Evolutionary conservation across 2,329 filamentous ascomycete species (phyloP).

Genomic region (Aspergillus viridinutans): DNA sequence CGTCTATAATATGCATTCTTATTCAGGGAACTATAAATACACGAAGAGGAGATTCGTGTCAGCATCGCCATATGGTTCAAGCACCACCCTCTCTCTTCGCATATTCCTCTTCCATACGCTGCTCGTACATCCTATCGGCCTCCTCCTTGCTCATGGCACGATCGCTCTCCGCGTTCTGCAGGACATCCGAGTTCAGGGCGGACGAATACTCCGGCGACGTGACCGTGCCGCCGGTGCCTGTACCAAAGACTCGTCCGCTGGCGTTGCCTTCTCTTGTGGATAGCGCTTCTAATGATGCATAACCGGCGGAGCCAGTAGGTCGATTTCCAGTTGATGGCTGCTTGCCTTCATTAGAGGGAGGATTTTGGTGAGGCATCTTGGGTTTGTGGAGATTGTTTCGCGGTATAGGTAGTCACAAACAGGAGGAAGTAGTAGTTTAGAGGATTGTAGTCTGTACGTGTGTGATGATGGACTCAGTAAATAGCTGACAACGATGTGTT

Average conservation of each 20-base stretch:
- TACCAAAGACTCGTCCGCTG: constrained; percentile 12
- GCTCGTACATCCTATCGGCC: constrained; percentile 42
- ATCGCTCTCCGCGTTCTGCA: constrained; percentile 15
- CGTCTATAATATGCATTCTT: neutral
- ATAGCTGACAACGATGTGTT: neutral
- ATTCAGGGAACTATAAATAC: neutral
- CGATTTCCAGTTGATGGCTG: neutral
- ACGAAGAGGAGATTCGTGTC: neutral
- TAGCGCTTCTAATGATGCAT: constrained; percentile 12
- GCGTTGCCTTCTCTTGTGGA: constrained; percentile 7
- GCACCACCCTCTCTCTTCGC: constrained; percentile 44
- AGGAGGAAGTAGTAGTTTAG: neutral
- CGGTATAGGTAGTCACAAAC: neutral
- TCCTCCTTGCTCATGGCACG: constrained; percentile 38
- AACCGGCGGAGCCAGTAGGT: constrained; percentile 15
- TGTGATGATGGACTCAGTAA: neutral
- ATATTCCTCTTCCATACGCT: constrained; percentile 47
- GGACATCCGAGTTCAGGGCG: constrained; percentile 8
- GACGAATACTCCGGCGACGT: constrained; percentile 15
- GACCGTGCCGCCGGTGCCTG: constrained; percentile 13
- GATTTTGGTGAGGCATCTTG: constrained; percentile 11
- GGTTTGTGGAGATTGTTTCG: neutral
- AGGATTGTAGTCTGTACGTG: neutral
- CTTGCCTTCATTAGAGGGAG: constrained; percentile 4
- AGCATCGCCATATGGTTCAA: constrained; percentile 14